Evolutionary conservation across 352 stramenopile genomes (phyloP).

Genomic region (Phytophthora quininea): DNA sequence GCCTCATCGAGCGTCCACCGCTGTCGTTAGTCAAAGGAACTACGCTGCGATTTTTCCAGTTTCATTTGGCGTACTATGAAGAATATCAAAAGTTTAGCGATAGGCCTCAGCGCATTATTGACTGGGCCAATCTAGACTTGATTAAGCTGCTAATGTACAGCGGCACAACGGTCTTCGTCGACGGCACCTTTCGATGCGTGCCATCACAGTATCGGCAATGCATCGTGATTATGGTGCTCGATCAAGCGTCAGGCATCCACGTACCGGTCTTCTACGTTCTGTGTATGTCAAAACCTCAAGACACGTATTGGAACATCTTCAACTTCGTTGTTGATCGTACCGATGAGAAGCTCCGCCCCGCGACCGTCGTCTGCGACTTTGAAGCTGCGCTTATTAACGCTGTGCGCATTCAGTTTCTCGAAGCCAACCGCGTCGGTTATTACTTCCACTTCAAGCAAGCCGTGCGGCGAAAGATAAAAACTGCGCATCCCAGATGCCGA

Average conservation of each 20-base stretch:
- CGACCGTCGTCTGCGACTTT: conserved; percentile 16
- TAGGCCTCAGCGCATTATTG: conserved; percentile 15
- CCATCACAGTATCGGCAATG: conserved; percentile 11
- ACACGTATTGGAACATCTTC: conserved; percentile 15
- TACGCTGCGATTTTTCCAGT: neutral
- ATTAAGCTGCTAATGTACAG: conserved; percentile 10
- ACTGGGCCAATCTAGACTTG: conserved; percentile 17
- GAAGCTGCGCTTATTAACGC: conserved; percentile 10
- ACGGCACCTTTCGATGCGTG: conserved; percentile 23
- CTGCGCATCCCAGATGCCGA: neutral
- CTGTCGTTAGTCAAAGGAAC: neutral
- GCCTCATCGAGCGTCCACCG: neutral
- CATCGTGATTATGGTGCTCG: conserved; percentile 18
- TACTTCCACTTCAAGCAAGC: conserved; percentile 16
- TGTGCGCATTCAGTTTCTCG: conserved; percentile 10
- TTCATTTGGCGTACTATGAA: neutral
- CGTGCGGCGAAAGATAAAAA: neutral
- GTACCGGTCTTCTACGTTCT: conserved; percentile 16
- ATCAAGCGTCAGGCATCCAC: neutral
- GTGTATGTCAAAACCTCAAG: neutral
- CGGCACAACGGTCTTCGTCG: conserved; percentile 18
- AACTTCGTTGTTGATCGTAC: conserved; percentile 4
- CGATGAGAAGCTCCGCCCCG: neutral
- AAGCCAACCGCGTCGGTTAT: conserved; percentile 3
- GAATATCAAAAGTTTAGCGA: neutral